phyloP scores from a whole-genome alignment of 2,329 filamentous ascomycete species.

The Epichloe typhina region DNA sequence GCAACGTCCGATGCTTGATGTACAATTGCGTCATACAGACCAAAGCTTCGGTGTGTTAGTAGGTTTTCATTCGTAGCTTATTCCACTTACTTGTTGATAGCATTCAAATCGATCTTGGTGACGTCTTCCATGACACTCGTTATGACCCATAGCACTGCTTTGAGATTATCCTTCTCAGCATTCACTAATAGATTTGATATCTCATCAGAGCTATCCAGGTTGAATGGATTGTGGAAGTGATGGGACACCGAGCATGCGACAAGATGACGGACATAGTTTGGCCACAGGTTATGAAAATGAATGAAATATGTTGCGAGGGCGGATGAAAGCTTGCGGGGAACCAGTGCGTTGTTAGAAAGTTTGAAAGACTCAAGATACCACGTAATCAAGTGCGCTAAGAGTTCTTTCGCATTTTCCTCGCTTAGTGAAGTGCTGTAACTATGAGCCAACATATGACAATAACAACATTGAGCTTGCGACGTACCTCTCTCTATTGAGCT shows the following conservation, averaged over 20 bases:
- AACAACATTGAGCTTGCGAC: constrained; percentile 11
- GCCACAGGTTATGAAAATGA: constrained; percentile 55
- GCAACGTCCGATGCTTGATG: constrained; percentile 28
- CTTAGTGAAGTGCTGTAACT: constrained; percentile 34
- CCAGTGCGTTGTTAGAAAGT: constrained; percentile 42
- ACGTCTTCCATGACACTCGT: constrained; percentile 23
- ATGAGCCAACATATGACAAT: constrained; percentile 1
- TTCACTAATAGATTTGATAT: constrained; percentile 33
- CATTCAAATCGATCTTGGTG: constrained; percentile 48
- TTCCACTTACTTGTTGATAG: constrained; percentile 37
- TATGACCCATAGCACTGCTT: constrained; percentile 51
- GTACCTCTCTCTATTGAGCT: constrained; percentile 82
- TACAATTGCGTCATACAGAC: constrained; percentile 26
- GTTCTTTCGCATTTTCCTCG: constrained; percentile 41
- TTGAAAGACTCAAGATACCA: constrained; percentile 47
- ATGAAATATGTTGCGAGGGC: constrained; percentile 64
- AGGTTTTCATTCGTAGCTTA: background rate
- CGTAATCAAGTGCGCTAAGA: constrained; percentile 46
- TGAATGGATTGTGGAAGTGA: constrained; percentile 11
- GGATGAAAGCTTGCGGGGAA: constrained; percentile 63
- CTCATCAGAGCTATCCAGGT: constrained; percentile 21
- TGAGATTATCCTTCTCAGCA: constrained; percentile 32
- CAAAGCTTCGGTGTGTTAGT: constrained; percentile 17
- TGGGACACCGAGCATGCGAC: constrained; percentile 35
- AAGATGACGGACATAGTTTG: constrained; percentile 49